Evolutionary conservation across 2,329 filamentous ascomycete genomes (phyloP).

Genomic region (Remersonia thermophila): DNA sequence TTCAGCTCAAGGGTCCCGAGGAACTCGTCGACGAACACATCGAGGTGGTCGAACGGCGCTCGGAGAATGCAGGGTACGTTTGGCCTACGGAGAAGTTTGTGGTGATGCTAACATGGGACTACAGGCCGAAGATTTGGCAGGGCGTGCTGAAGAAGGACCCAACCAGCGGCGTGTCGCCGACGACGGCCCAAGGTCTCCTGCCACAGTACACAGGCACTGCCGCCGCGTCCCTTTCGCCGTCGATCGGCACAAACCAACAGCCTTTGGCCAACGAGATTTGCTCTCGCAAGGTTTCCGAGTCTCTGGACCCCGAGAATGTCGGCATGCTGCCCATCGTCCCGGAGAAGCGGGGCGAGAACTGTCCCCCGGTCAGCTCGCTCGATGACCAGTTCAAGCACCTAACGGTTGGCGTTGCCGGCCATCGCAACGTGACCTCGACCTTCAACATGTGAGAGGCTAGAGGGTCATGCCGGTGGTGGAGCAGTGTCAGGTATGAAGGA

Average conservation of each 20-base stretch:
- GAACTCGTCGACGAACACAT: slow-evolving; percentile 7
- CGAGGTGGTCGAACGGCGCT: slow-evolving; percentile 12
- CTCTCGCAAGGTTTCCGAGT: slow-evolving; percentile 14
- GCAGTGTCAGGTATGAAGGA: no score
- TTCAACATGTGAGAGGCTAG: slow-evolving; percentile 13
- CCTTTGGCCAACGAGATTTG: slow-evolving; percentile 11
- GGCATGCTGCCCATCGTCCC: slow-evolving; percentile 12
- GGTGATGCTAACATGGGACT: slow-evolving; percentile 6
- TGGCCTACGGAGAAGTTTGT: background rate
- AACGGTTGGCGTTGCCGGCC: slow-evolving; percentile 9
- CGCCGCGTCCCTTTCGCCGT: slow-evolving; percentile 27
- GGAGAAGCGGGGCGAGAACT: slow-evolving; percentile 34
- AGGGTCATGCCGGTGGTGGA: no score
- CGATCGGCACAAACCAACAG: slow-evolving; percentile 14
- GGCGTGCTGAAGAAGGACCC: slow-evolving; percentile 40
- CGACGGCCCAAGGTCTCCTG: slow-evolving; percentile 41
- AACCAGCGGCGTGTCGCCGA: slow-evolving; percentile 39
- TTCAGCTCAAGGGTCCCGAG: slow-evolving; percentile 10
- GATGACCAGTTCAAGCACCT: slow-evolving; percentile 20
- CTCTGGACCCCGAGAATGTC: slow-evolving; percentile 21
- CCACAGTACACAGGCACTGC: slow-evolving; percentile 42
- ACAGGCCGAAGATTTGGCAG: slow-evolving; percentile 34
- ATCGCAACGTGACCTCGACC: slow-evolving; percentile 5
- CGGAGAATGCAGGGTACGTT: slow-evolving; percentile 23
- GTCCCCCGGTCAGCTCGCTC: slow-evolving; percentile 26